Evolutionary conservation across 1,139 yeast genomes (phyloP), one percentile per base, ranked within the genome.

Genomic region (Candida smagusa): DNA sequence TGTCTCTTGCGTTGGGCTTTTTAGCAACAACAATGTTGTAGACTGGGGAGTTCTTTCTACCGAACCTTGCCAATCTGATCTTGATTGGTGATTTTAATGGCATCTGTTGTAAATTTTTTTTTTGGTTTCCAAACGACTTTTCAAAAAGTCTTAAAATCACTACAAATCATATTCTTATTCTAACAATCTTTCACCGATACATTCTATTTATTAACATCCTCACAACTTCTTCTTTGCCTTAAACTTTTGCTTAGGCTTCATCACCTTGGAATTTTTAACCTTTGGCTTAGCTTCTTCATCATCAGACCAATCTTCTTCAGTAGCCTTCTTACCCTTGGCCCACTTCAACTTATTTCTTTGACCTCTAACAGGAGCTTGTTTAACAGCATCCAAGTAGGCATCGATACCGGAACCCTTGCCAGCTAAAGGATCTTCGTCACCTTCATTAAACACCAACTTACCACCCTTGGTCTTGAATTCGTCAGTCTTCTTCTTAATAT

Each of bases 301-400:
- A 41, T 77, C 83, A 33, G 75, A 75, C 58, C 76, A 79, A 37
- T 69, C 75, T 35, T 77, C 78, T 38, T 74, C 73, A 34, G 70
- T 69, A 23, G 74, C 72, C 27, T 72, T 70, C 44, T 68, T 69
- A 35, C 76, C 74, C 59, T 81, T 82, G 65, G 84, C 86, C 66
- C 80, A 92, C 65, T 89, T 90, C 73, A 89, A 77, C 68, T 81
- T 88, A 62, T 89, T 88, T 68, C 79, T 81, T 68, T 87, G 96
- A 40, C 97, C 96, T 63, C 95, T 82, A 4, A 87, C 79, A 30
- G 98, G 97, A 23, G 92, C 97, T 52, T 84, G 87, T 59, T 80
- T 84, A 28, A 92, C 88, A 9, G 97, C 98, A 48, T 88, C 96
- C 50, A 89, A 77, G 58, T 92, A 92, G 1, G 97, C 97, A 58